Conservation (phyloP, 106 monocot genomes). For the Acorus gramineus region DNA sequence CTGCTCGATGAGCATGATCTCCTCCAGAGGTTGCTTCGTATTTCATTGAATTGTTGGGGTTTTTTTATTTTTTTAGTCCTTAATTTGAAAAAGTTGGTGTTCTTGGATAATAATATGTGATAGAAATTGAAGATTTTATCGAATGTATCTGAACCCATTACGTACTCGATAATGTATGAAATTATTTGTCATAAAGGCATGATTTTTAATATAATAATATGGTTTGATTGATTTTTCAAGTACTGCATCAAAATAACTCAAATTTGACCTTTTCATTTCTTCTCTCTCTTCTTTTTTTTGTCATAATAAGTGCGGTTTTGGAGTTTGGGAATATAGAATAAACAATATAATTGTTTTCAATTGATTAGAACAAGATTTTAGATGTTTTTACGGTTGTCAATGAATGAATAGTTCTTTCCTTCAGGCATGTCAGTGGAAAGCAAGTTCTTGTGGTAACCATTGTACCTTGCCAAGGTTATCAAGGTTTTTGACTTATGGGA, state of each 20-base stretch:
- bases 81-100: neutral
- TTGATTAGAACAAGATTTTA: neutral
- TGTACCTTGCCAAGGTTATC: conserved; percentile 74
- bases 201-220: too few relatives aligned
- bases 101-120: neutral
- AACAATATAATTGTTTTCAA: neutral
- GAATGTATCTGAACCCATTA: too few relatives aligned
- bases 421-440: conserved; percentile 86
- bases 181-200: too few relatives aligned
- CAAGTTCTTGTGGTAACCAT: conserved; percentile 86
- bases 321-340: too few relatives aligned
- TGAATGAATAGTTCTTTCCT: neutral
- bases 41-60: neutral
- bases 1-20: conserved; percentile 74
- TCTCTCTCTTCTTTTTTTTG: too few relatives aligned
- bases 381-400: neutral
- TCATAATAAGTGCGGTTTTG: too few relatives aligned
- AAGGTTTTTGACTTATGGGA: conserved; percentile 53
- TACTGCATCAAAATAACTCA: too few relatives aligned
- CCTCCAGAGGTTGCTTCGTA: conserved; percentile 65
- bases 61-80: neutral
- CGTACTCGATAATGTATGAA: too few relatives aligned
- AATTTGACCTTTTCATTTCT: too few relatives aligned
- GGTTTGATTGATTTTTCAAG: too few relatives aligned
- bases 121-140: too few relatives aligned